These are phyloP conservation scores for Xylogone sp. DNA, from an alignment of 2,329 filamentous ascomycete genomes.

Conservation along the genomic window DNA sequence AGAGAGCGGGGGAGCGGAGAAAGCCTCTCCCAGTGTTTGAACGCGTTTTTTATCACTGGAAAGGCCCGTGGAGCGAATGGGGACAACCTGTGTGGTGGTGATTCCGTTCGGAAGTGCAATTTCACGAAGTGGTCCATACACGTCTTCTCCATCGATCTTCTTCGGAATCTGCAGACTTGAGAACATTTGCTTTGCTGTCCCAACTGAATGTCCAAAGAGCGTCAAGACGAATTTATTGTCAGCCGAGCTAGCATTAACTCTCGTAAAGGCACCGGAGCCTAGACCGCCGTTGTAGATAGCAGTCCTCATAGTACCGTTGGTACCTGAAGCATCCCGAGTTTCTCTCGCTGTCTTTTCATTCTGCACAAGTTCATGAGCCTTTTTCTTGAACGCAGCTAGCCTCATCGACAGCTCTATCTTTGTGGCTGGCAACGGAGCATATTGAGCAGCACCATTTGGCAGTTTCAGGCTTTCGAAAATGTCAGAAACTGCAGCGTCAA, in stretches of 20 bases:
- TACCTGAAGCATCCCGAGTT: constrained; percentile 29
- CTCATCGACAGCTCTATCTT: constrained; percentile 22
- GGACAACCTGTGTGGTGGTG: constrained; percentile 61
- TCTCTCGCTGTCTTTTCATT: constrained; percentile 54
- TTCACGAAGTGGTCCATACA: constrained; percentile 51
- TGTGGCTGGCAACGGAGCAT: constrained; percentile 12
- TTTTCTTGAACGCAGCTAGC: constrained; percentile 50
- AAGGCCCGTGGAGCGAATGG: constrained; percentile 38
- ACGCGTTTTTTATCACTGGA: constrained; percentile 47
- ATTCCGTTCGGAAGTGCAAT: constrained; percentile 71
- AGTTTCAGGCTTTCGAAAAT: constrained; percentile 45
- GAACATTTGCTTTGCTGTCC: constrained; percentile 67
- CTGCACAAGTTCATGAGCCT: constrained; percentile 58
- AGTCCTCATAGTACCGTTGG: constrained; percentile 3
- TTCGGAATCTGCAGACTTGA: constrained; percentile 69
- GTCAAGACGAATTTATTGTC: constrained; percentile 64
- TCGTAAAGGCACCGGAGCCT: constrained; percentile 13
- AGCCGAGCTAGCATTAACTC: constrained; percentile 33
- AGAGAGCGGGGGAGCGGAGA: constrained; percentile 62
- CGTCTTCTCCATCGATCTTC: constrained; percentile 28
- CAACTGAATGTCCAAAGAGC: constrained; percentile 66
- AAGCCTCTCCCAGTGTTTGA: constrained; percentile 69
- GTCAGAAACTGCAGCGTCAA: constrained; percentile 45
- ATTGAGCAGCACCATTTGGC: constrained; percentile 23
- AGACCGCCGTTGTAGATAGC: constrained; percentile 11